These are phyloP conservation scores for Trichoderma sp. DNA, from an alignment of 2,329 filamentous ascomycete genomes.

Conservation along the genomic window DNA sequence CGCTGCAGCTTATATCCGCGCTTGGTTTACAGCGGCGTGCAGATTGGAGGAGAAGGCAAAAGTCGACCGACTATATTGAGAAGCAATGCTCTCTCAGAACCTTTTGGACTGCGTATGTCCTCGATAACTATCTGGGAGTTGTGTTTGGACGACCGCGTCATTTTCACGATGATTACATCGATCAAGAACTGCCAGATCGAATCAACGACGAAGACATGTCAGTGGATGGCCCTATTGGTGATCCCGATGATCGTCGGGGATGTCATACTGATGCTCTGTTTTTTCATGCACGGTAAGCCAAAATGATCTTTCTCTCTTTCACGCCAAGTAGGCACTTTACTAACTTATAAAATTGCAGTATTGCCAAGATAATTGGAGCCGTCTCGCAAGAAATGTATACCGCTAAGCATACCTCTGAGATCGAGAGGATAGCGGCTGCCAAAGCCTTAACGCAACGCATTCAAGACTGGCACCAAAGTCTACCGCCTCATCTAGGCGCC, in stretches of 20 bases:
- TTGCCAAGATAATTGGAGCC: slow-evolving; percentile 39
- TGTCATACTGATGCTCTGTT: slow-evolving; percentile 50
- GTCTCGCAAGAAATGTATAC: slow-evolving; percentile 42
- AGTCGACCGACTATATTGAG: slow-evolving; percentile 41
- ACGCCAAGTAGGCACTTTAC: neutral
- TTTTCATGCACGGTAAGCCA: slow-evolving; percentile 40
- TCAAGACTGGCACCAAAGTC: slow-evolving; percentile 36
- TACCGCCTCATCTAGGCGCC: slow-evolving; percentile 44
- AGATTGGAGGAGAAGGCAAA: slow-evolving; percentile 21
- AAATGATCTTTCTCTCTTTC: too few relatives aligned
- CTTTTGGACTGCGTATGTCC: slow-evolving; percentile 61
- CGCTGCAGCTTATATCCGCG: slow-evolving; percentile 49
- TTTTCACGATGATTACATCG: slow-evolving; percentile 62
- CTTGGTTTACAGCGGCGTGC: slow-evolving; percentile 37
- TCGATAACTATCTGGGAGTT: slow-evolving; percentile 63
- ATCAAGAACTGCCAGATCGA: slow-evolving; percentile 55
- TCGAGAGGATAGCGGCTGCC: slow-evolving; percentile 37
- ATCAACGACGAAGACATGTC: slow-evolving; percentile 58
- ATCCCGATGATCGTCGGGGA: slow-evolving; percentile 30
- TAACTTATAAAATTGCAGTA: slow-evolving; percentile 25
- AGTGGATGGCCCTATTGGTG: neutral
- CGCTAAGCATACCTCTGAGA: slow-evolving; percentile 34
- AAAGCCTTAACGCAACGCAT: slow-evolving; percentile 39
- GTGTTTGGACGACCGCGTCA: slow-evolving; percentile 59
- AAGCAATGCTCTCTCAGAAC: slow-evolving; percentile 54